Base-by-base conservation (phyloP, 2,329 filamentous ascomycete genomes). In the Peltaster fructicola region DNA sequence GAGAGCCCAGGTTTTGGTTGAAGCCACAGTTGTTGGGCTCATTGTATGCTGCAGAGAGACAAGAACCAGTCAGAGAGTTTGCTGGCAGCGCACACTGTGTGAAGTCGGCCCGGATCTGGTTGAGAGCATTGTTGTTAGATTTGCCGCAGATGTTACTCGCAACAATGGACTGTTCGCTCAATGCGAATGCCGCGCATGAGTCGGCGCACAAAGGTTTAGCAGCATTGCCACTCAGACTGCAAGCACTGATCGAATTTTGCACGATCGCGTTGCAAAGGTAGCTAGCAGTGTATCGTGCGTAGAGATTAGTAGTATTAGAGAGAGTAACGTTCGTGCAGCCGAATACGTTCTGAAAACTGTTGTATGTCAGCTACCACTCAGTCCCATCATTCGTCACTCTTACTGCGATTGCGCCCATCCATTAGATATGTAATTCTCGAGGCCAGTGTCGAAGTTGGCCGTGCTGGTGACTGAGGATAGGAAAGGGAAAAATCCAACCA, bases 251-350 rank as follows among this genome's bases (percentile, higher is more conserved):
- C 4, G 88, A 95, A 46, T 81, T 84, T 52, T 98, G 88, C 24
- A 98, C 68, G 45, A 98, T 77, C 36, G 79, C 67, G 59, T 90
- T 95, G 63, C 88, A 98, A 36, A 98, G 65, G 35, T 90, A 74
- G 32, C 78, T 88, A 22, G 72, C 88, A 4, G 85, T 91, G 54
- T 85, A 98, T 40, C 88, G 75, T 23, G 88, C 85, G 53, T 98
- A 98, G 43, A 84, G 68, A 42, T 76, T 65, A 38, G 69, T 74
- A 4, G 81, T 74, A 47, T 91, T 78, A 28, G 68, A 69, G 29
- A 84, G 64, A 43, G 88, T 69, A 41, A 93, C 61, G 33, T 67
- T 65, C 23, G 66, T 62, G 49, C 88, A 98, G 28, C 85, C 85
- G 35, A 98, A 66, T 23, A 81, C 59, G 26, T 65, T 61, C 48